Conservation (phyloP, 2,329 filamentous ascomycete species). For the Botrytis tulipae region DNA sequence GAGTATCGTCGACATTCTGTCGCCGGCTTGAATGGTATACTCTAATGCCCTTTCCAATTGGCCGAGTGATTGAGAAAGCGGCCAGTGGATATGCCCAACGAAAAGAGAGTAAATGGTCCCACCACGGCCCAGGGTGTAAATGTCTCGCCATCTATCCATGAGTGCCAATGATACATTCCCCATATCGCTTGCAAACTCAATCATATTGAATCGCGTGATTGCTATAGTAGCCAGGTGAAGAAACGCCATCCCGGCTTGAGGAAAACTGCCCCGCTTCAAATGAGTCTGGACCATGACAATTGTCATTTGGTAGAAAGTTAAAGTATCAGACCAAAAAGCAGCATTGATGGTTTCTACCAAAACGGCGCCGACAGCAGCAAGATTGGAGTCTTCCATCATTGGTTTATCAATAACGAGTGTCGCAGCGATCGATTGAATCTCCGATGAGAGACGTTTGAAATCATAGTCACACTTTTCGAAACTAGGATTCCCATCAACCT, state of each 20-base stretch:
- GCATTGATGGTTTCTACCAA: constrained; percentile 67
- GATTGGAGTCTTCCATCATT: constrained; percentile 49
- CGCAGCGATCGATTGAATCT: constrained; percentile 58
- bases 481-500: constrained; percentile 62
- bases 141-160: constrained; percentile 60
- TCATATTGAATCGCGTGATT: constrained; percentile 68
- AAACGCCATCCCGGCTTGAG: constrained; percentile 68
- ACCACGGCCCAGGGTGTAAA: constrained; percentile 65
- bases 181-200: constrained; percentile 64
- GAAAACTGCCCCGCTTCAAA: constrained; percentile 61
- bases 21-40: constrained; percentile 63
- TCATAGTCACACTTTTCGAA: constrained; percentile 76
- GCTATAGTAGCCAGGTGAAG: constrained; percentile 67
- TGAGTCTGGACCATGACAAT: constrained; percentile 67
- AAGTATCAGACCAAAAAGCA: constrained; percentile 69
- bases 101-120: constrained; percentile 69
- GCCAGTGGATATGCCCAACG: constrained; percentile 65
- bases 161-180: constrained; percentile 62
- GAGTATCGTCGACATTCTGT: constrained; percentile 69
- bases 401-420: constrained; percentile 46
- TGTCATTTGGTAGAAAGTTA: constrained; percentile 71
- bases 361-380: constrained; percentile 66
- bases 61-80: constrained; percentile 56
- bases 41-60: constrained; percentile 67
- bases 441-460: constrained; percentile 62